These are phyloP conservation scores for Stemphylium vesicarium DNA, from an alignment of 2,329 filamentous ascomycete genomes.

Conservation along the genomic window DNA sequence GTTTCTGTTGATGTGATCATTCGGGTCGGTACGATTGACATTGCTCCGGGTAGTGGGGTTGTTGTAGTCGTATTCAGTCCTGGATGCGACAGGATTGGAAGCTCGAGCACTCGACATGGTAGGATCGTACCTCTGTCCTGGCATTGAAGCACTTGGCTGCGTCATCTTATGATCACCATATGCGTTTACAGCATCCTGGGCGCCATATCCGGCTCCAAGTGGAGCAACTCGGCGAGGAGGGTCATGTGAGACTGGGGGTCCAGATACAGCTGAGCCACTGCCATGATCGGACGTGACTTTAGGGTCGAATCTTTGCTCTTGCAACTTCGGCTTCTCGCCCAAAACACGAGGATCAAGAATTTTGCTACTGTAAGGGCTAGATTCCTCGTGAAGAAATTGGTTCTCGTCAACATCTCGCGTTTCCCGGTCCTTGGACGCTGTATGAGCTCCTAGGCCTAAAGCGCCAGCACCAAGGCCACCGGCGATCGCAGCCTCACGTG, in stretches of 20 bases:
- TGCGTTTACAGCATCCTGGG: slow-evolving; percentile 39
- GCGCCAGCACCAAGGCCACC: slow-evolving; percentile 33
- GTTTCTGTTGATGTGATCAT: slow-evolving; percentile 27
- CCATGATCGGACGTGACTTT: slow-evolving; percentile 13
- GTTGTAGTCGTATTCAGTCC: slow-evolving; percentile 27
- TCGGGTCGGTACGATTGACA: slow-evolving; percentile 22
- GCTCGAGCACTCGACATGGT: slow-evolving; percentile 29
- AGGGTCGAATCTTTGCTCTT: slow-evolving; percentile 32
- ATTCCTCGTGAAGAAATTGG: slow-evolving; percentile 22
- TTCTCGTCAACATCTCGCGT: slow-evolving; percentile 15
- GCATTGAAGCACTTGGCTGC: slow-evolving; percentile 36
- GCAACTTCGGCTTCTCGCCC: slow-evolving; percentile 17
- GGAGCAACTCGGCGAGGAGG: slow-evolving; percentile 15
- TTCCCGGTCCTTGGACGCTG: slow-evolving; percentile 20
- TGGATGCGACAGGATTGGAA: slow-evolving; percentile 23
- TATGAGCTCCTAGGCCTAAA: slow-evolving; percentile 31
- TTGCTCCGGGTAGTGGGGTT: slow-evolving; percentile 13
- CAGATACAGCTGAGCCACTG: slow-evolving; percentile 14
- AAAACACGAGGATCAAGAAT: slow-evolving; percentile 38
- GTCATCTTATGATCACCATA: slow-evolving; percentile 41
- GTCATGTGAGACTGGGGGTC: slow-evolving; percentile 9
- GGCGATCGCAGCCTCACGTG: slow-evolving; percentile 35
- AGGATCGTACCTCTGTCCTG: slow-evolving; percentile 42
- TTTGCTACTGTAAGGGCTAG: slow-evolving; percentile 36
- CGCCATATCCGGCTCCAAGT: slow-evolving; percentile 39